These are phyloP conservation scores for Plantago rigida DNA, from an alignment of 305 asterid species.

Conservation along the genomic window DNA sequence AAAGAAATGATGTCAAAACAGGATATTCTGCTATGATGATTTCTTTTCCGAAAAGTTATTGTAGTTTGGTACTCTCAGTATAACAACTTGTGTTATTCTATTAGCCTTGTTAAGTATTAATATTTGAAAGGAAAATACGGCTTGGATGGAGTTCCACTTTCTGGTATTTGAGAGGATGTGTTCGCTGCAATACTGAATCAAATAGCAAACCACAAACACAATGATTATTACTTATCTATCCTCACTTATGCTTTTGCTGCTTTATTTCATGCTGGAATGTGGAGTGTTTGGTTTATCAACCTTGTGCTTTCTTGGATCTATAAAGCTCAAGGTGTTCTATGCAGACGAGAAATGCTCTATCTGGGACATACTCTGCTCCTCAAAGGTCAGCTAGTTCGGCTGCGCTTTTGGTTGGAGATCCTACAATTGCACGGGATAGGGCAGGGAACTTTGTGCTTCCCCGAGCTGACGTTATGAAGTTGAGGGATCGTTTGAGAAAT, in stretches of 20 bases:
- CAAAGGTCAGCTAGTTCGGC: slow-evolving; percentile 99
- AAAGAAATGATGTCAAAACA: background rate
- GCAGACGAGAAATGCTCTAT: slow-evolving; percentile 93
- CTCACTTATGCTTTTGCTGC: background rate
- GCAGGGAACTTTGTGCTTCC: slow-evolving; percentile 98
- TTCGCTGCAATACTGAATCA: background rate
- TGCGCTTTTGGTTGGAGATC: slow-evolving; percentile 97
- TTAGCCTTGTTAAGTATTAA: background rate
- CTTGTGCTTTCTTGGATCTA: slow-evolving; percentile 26
- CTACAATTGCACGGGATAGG: slow-evolving; percentile 79
- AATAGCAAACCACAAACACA: background rate
- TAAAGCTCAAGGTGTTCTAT: slow-evolving; percentile 20
- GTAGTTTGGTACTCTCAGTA: background rate
- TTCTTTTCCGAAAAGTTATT: too few relatives aligned
- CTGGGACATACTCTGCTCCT: slow-evolving; percentile 99
- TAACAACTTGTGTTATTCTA: background rate
- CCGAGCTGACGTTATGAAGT: slow-evolving; percentile 93
- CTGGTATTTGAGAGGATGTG: background rate
- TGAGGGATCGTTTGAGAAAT: slow-evolving; percentile 91
- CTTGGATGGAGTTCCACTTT: background rate
- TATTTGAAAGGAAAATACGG: background rate
- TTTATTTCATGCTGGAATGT: slow-evolving; percentile 10
- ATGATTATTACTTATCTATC: background rate
- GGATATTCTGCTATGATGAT: background rate
- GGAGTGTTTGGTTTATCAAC: slow-evolving; percentile 10